Evolutionary conservation across 805 yeast genomes (phyloP).

Genomic region (Pichia eremophila): DNA sequence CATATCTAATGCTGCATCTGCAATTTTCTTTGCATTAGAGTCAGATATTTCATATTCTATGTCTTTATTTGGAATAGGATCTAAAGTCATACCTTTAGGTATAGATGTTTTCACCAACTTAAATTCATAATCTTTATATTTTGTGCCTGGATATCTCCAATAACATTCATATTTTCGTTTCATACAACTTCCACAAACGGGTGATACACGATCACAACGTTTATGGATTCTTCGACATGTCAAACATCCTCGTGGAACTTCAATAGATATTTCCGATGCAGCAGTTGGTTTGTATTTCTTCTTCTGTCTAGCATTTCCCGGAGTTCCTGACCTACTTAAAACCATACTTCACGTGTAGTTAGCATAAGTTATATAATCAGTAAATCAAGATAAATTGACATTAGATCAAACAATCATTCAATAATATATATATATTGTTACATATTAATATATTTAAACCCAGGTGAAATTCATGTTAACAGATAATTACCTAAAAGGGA

Average conservation of each 20-base stretch:
- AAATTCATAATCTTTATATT: constrained; percentile 3
- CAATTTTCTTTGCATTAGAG: not conserved
- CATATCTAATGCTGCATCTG: not conserved
- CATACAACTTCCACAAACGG: constrained; percentile 16
- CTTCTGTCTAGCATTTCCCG: too few relatives aligned
- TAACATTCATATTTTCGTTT: constrained; percentile 1
- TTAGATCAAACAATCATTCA: too few relatives aligned
- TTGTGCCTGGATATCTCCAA: constrained; percentile 7
- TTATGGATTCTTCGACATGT: constrained; percentile 35
- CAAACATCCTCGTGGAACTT: constrained; percentile 28
- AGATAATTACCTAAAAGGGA: too few relatives aligned
- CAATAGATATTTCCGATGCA: not conserved
- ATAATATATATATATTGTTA: too few relatives aligned
- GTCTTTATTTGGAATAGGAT: not conserved
- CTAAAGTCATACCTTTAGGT: not conserved
- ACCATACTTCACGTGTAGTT: too few relatives aligned
- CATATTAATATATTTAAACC: too few relatives aligned
- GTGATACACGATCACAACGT: constrained; percentile 27
- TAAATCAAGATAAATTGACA: too few relatives aligned
- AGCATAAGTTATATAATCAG: too few relatives aligned
- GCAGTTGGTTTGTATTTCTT: not conserved
- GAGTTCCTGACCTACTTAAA: too few relatives aligned
- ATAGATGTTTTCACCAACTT: not conserved
- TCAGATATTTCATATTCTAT: not conserved
- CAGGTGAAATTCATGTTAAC: too few relatives aligned